Percentiles rank a stretch among this genome's conserved stretches.
phyloP scores from a whole-genome alignment of 106 monocot species.

The Platanthera guangdongensis region DNA sequence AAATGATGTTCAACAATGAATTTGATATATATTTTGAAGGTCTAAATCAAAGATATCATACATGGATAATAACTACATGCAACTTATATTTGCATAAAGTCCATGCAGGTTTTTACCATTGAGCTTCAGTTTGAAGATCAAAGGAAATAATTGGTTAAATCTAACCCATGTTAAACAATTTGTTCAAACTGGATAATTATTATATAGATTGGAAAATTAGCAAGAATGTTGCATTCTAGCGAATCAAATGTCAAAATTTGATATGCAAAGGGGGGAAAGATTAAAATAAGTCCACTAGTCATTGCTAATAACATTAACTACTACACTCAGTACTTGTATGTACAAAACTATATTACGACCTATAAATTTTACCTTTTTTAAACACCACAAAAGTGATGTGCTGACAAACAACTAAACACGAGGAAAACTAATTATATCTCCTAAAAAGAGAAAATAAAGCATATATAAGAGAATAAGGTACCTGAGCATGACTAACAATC shows the following conservation, averaged over 20 bases:
- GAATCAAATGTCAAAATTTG: not conserved
- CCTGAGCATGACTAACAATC: conserved; percentile 65
- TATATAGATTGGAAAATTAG: not conserved
- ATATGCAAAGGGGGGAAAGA: not conserved
- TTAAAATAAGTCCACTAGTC: not conserved
- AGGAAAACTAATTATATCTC: not conserved
- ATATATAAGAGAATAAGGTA: conserved; percentile 12
- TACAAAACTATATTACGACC: not conserved
- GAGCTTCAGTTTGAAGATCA: not conserved
- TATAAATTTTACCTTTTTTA: too few relatives aligned
- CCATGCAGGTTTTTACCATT: not conserved
- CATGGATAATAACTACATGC: not conserved
- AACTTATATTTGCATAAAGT: not conserved
- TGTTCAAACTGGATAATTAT: not conserved
- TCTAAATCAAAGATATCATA: not conserved
- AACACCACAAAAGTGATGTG: too few relatives aligned
- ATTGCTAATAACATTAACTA: conserved; percentile 2
- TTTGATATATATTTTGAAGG: not conserved
- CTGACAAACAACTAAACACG: too few relatives aligned
- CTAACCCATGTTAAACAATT: not conserved
- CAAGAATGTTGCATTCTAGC: not conserved
- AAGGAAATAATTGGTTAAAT: not conserved
- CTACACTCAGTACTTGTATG: not conserved
- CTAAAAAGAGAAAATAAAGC: not conserved
- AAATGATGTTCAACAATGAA: not conserved